Evolutionary conservation across 257 asterid genomes (phyloP).

Genomic region (Solanum pimpinellifolium): DNA sequence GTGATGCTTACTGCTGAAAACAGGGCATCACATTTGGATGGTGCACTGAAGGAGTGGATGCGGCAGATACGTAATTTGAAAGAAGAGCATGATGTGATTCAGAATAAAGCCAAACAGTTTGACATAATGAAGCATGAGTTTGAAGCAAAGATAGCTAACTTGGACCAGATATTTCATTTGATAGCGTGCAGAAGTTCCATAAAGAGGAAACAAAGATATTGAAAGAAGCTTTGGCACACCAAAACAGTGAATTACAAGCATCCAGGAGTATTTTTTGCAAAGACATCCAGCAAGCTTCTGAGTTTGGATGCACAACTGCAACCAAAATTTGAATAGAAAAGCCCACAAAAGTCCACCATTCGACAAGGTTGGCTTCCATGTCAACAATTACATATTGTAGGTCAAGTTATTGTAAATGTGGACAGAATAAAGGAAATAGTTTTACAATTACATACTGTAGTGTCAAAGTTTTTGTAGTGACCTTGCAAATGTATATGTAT

Average conservation of each 20-base stretch:
- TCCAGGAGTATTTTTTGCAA: slow-evolving; percentile 61
- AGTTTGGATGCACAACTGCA: slow-evolving; percentile 58
- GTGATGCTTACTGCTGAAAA: slow-evolving; percentile 80
- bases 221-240: slow-evolving; percentile 82
- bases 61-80: slow-evolving; percentile 72
- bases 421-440: background rate
- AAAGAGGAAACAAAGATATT: slow-evolving; percentile 90
- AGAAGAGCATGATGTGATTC: slow-evolving; percentile 71
- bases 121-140: slow-evolving; percentile 72
- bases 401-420: no score
- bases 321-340: slow-evolving; percentile 39
- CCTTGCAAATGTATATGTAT: background rate
- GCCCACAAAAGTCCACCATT: slow-evolving; percentile 22
- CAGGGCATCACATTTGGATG: slow-evolving; percentile 75
- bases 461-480: background rate
- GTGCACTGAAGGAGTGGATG: slow-evolving; percentile 95
- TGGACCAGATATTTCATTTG: slow-evolving; percentile 70
- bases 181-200: slow-evolving; percentile 44
- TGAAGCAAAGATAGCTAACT: slow-evolving; percentile 44
- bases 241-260: slow-evolving; percentile 73
- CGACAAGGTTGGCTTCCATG: slow-evolving; percentile 46
- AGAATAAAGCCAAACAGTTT: slow-evolving; percentile 50
- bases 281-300: slow-evolving; percentile 67
- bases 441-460: background rate
- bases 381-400: slow-evolving; percentile 7